Evolutionary conservation across 1,139 yeast genomes (phyloP).

Genomic region (Saccharomycopsis hybrid): DNA sequence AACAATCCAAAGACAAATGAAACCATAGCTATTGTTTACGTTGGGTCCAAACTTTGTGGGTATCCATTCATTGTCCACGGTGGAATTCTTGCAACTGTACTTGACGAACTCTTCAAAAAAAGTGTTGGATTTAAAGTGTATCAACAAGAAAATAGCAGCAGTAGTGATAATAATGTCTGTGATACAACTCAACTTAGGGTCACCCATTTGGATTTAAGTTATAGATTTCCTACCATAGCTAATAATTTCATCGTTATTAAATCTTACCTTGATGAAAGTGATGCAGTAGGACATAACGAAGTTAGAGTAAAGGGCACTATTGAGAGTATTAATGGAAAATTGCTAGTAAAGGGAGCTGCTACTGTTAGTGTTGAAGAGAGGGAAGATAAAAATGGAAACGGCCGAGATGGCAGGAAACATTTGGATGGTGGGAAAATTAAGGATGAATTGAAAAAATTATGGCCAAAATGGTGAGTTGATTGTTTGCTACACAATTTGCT

Average conservation of each 20-base stretch:
- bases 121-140: constrained; percentile 41
- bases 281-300: constrained; percentile 32
- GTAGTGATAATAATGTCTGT: too few species aligned
- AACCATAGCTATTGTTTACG: constrained; percentile 62
- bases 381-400: constrained; percentile 9
- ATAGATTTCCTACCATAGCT: constrained; percentile 71
- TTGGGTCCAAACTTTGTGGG: constrained; percentile 77
- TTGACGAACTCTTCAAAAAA: constrained; percentile 67
- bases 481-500: too few species aligned
- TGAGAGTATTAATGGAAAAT: constrained; percentile 34
- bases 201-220: constrained; percentile 43
- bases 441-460: constrained; percentile 15
- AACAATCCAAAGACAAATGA: constrained; percentile 52
- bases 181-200: constrained; percentile 34
- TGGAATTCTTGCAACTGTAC: constrained; percentile 75
- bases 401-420: constrained; percentile 24
- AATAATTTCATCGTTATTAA: constrained; percentile 70
- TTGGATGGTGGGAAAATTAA: too few species aligned
- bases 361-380: constrained; percentile 24
- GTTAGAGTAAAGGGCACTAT: constrained; percentile 38
- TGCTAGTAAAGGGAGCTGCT: constrained; percentile 39
- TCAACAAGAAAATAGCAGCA: constrained; percentile 26
- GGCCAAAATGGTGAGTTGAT: too few species aligned
- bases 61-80: constrained; percentile 88
- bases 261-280: constrained; percentile 35